Base-by-base conservation (phyloP, 164 flowering plant species). In the Dillenia turbinata region DNA sequence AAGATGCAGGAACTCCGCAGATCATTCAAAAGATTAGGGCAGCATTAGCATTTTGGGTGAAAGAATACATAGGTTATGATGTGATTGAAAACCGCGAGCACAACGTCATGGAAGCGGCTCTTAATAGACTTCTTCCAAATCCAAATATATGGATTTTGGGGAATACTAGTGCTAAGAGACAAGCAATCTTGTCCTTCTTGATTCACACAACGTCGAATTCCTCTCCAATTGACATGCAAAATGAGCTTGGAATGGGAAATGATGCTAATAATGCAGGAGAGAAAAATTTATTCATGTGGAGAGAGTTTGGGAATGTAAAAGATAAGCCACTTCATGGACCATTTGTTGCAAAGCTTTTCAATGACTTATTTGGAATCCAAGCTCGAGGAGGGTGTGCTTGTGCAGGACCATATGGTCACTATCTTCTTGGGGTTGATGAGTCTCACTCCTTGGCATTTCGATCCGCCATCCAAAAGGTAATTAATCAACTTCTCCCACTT, bases 381-480 rank as follows among this genome's bases (percentile, higher is more conserved):
- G 88, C 93, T 2, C 70, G 96, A 44, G 98, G 93, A 5, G 98
- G 96, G 0, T 92, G 96, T 46, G 85, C 95, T 47, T 92, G 98
- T 75, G 96, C 96, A 9, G 96, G 85, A 40, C 96, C 96, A 1
- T 90, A 92, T 54, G 98, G 86, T 15, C 93, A 90, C 54, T 24
- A 8, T 16, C 62, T 92, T 70, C 89, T 92, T 22, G 60, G 62
- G 40, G 61, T 88, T 9, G 82, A 77, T 49, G 67, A 76, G 62
- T 45, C 61, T 24, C 74, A 45, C 0, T 84, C 93, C 0, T 66
- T 70, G 6, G 86, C 81, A 10, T 17, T 83, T 49, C 71, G 83
- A 66, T 64, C 74, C 11, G 77, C 81, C 19, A 75, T 92, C 43
- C 55, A 78, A 60, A 78, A 78, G 92, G 98, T 87, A 57, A 47